Evolutionary conservation across 163 green algal species (phyloP).

Genomic region (Chloromonas sp.): DNA sequence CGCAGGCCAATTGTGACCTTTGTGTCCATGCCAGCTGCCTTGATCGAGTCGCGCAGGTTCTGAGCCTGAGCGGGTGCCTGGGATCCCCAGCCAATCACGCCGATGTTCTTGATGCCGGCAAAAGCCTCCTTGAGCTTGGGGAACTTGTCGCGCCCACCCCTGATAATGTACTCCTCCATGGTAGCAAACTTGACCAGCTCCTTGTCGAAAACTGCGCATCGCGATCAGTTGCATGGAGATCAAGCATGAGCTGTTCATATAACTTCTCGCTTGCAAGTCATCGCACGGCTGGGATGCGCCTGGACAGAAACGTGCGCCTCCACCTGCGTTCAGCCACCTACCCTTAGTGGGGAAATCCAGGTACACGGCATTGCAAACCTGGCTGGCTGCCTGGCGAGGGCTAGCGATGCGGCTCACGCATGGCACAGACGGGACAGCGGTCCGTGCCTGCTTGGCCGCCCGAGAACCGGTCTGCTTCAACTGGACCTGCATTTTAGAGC

Average conservation of each 20-base stretch:
- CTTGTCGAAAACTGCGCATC: slow-evolving; percentile 66
- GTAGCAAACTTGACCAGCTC: slow-evolving; percentile 63
- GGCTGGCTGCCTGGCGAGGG: not conserved
- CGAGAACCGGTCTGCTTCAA: too few relatives aligned
- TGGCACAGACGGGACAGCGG: not conserved
- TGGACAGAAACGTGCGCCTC: too few relatives aligned
- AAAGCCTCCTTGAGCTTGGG: slow-evolving; percentile 79
- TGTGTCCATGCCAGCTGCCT: slow-evolving; percentile 77
- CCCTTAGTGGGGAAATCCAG: slow-evolving; percentile 72
- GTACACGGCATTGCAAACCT: slow-evolving; percentile 40
- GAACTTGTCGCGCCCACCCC: slow-evolving; percentile 93
- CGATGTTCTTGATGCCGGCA: slow-evolving; percentile 84
- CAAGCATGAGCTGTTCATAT: too few relatives aligned
- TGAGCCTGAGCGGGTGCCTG: slow-evolving; percentile 95
- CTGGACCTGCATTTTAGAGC: too few relatives aligned
- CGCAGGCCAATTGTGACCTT: slow-evolving; percentile 91
- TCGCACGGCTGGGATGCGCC: too few relatives aligned
- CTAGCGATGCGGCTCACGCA: not conserved
- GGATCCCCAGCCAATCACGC: slow-evolving; percentile 96
- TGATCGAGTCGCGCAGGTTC: slow-evolving; percentile 92
- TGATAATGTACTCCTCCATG: slow-evolving; percentile 88
- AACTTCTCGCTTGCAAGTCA: too few relatives aligned
- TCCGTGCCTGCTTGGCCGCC: too few relatives aligned
- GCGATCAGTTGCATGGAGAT: not conserved
- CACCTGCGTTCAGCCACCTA: not conserved